Evolutionary conservation across 2,329 filamentous ascomycete species (phyloP).

Genomic region (Ophiostoma ips): DNA sequence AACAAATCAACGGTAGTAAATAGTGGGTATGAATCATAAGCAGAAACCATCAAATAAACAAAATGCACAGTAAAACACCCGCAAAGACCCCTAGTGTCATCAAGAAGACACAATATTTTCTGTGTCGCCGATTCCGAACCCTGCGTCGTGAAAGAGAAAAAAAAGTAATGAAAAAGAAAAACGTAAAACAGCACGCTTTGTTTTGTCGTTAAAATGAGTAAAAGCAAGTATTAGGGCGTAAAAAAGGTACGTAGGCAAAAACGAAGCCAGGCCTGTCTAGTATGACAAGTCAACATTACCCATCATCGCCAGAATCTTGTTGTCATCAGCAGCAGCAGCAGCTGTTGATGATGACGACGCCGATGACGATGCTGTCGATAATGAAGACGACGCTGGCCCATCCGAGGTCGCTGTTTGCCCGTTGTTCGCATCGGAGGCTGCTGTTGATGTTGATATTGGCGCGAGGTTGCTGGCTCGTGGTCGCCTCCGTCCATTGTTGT

Average conservation of each 20-base stretch:
- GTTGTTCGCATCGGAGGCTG: not conserved
- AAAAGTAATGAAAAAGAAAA: not conserved
- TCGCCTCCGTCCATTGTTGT: conserved; percentile 1
- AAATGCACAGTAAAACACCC: not conserved
- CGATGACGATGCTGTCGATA: conserved; percentile 3
- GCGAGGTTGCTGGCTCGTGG: not conserved
- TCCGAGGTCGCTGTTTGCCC: not conserved
- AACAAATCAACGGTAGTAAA: not conserved
- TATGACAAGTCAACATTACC: conserved; percentile 15
- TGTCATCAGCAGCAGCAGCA: conserved; percentile 2
- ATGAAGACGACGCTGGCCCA: not conserved
- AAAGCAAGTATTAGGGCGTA: not conserved
- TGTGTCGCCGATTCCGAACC: not conserved
- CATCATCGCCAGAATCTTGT: conserved; percentile 14
- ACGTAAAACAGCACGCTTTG: not conserved
- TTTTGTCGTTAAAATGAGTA: not conserved
- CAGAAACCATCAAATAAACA: not conserved
- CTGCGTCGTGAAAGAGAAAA: conserved; percentile 1
- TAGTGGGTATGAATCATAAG: not conserved
- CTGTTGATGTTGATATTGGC: not conserved
- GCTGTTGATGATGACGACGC: conserved; percentile 7
- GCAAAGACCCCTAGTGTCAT: not conserved
- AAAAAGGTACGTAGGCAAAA: not conserved
- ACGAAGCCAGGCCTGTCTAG: conserved; percentile 3
- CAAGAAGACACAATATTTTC: not conserved